Evolutionary conservation across 176 grass and related monocot species (phyloP), one percentile per base, ranked within the genome.

Genomic region (Leersia perrieri): DNA sequence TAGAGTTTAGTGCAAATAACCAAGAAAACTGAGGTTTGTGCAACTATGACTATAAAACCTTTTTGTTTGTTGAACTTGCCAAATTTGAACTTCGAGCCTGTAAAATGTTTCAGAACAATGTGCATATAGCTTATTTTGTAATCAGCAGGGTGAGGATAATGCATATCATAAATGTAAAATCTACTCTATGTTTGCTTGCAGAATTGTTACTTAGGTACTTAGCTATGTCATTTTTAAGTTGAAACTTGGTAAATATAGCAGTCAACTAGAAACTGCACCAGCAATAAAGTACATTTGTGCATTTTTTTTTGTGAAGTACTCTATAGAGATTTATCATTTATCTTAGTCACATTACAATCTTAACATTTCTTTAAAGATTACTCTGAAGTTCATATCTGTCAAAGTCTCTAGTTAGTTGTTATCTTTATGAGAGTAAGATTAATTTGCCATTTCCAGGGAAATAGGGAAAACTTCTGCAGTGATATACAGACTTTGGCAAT

Each of bases 371-470:
- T 74, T 36, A 36, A 82, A 82, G 45, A 31, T 40, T 73, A 64
- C 14, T 82, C 3, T 26, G 60, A 74, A 65, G 40, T 32, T 74
- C 60, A 64, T 74, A 64, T 74, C 9, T 83, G 10, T 51, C 13
- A 64, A 63, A 73, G 30, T 74, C 47, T 23, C 31, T 65, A 49
- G 40, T 32, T 51, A 5, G 9, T 64, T 64, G 73, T 73, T 73
- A 62, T 31, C 35, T 83, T 72, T 82, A 58, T 26, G 61, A 82
- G 55, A 62, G 35, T 61, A 72, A 74, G 39, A 49, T 65, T 66
- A 74, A 65, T 36, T 83, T 69, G 80, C 11, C 32, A 6, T 29
- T 65, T 53, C 70, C 64, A 69, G 2, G 2, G 47, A 82, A 47
- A 73, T 23, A 66, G 40, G 23, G 70, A 53, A 31, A 51, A 31